These are phyloP conservation scores for Symbiodinium pilosum DNA, from an alignment of 73 alveolate species.

Conservation along the genomic window DNA sequence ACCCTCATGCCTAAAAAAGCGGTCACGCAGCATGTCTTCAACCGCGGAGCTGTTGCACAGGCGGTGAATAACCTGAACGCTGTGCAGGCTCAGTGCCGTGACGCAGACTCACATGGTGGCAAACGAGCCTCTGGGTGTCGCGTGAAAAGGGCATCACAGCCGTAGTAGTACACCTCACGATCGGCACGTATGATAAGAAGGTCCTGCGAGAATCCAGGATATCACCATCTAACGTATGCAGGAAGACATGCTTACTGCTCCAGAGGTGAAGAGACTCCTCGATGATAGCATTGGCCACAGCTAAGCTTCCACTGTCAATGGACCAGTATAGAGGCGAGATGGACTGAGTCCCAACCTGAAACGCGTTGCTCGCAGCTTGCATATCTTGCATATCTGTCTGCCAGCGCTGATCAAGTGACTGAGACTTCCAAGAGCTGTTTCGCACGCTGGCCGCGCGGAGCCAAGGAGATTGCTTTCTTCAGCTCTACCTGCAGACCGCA, in stretches of 20 bases:
- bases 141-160: constrained; percentile 31
- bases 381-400: no score
- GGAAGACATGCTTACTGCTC: background rate
- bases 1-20: no score
- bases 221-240: background rate
- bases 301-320: constrained; percentile 44
- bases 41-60: constrained; percentile 21
- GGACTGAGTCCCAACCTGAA: constrained; percentile 87
- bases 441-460: constrained; percentile 57
- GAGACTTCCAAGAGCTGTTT: constrained; percentile 13
- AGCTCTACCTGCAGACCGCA: constrained; percentile 18
- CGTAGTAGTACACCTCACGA: constrained; percentile 88
- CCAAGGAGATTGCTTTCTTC: constrained; percentile 59
- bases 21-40: background rate
- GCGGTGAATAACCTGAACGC: constrained; percentile 51
- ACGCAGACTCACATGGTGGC: background rate
- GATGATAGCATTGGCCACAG: constrained; percentile 60
- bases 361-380: background rate
- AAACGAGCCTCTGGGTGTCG: background rate
- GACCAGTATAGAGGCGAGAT: constrained; percentile 75
- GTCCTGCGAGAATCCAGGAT: constrained; percentile 13
- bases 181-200: constrained; percentile 69
- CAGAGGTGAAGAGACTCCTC: background rate
- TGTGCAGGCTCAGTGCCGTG: background rate
- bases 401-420: no score